These are phyloP conservation scores for Hura crepitans DNA, from an alignment of 441 rosid genomes.

Conservation along the genomic window DNA sequence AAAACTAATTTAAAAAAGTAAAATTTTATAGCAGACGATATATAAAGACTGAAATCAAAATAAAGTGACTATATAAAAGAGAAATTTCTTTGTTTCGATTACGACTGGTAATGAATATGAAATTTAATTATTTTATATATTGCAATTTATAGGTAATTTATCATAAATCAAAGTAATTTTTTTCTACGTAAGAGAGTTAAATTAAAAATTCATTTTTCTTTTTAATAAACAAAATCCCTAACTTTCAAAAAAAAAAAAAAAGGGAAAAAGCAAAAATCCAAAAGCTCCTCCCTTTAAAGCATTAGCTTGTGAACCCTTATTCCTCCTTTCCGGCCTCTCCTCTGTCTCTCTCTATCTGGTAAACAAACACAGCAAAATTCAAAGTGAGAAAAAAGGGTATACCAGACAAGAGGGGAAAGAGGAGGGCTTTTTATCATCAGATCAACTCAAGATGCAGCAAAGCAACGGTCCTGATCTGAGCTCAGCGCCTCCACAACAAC, in stretches of 20 bases:
- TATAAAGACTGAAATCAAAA: too few relatives aligned
- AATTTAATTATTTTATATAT: too few relatives aligned
- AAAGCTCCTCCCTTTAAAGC: conserved; percentile 31
- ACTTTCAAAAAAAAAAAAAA: neutral
- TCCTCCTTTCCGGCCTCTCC: conserved; percentile 26
- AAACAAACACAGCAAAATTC: neutral
- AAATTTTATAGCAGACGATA: too few relatives aligned
- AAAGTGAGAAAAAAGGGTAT: neutral
- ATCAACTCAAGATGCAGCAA: conserved; percentile 52
- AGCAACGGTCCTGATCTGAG: conserved; percentile 55
- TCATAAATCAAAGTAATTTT: too few relatives aligned
- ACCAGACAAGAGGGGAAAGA: conserved; percentile 12
- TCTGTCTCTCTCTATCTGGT: conserved; percentile 18
- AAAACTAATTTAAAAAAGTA: too few relatives aligned
- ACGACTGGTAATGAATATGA: too few relatives aligned
- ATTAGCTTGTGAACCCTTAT: conserved; percentile 3
- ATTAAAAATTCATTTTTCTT: too few relatives aligned
- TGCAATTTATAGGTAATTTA: too few relatives aligned
- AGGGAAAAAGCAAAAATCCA: neutral
- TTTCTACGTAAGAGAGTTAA: too few relatives aligned
- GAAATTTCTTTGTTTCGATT: too few relatives aligned
- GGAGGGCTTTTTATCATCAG: conserved; percentile 21
- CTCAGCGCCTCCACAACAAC: conserved; percentile 33
- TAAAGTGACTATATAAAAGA: too few relatives aligned
- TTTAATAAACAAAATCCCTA: neutral